phyloP scores from a whole-genome alignment of 768 basidiomycete genomes.

The Porpolomopsis calyptriformis region DNA sequence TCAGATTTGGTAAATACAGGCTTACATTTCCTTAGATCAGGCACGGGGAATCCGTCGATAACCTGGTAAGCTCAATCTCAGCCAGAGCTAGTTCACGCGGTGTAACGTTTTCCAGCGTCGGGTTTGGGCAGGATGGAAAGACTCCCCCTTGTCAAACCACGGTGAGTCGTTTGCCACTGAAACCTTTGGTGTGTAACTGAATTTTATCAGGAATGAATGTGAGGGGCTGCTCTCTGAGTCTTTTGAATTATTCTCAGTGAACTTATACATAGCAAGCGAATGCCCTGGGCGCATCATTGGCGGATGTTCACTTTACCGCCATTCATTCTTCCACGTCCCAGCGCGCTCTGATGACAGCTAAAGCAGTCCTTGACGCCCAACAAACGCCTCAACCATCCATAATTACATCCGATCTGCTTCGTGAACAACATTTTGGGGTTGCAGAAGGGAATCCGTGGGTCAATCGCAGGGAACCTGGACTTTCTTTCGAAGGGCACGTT shows the following conservation, averaged over 20 bases:
- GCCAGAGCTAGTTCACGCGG: not conserved
- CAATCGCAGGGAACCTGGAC: conserved; percentile 18
- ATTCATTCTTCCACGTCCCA: conserved; percentile 60
- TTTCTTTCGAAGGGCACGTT: conserved; percentile 38
- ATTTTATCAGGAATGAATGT: conserved; percentile 42
- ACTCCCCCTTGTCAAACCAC: conserved; percentile 65
- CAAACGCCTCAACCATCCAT: conserved; percentile 35
- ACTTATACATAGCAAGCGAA: conserved; percentile 42
- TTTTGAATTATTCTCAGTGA: not conserved
- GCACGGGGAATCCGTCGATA: conserved; percentile 73
- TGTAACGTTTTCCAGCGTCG: conserved; percentile 14
- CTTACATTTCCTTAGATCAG: conserved; percentile 36
- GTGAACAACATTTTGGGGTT: conserved; percentile 61
- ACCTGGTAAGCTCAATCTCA: conserved; percentile 36
- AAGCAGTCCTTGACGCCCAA: conserved; percentile 42
- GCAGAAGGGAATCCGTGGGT: conserved; percentile 56
- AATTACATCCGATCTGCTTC: conserved; percentile 38
- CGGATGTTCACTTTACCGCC: conserved; percentile 35
- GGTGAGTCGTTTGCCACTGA: conserved; percentile 31
- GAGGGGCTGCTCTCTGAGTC: conserved; percentile 11
- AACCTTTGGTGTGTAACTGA: not conserved
- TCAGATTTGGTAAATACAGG: not conserved
- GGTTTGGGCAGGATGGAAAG: conserved; percentile 69
- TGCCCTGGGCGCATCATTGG: conserved; percentile 47
- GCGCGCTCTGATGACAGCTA: conserved; percentile 53